These are phyloP conservation scores for Botryotinia globosa DNA, from an alignment of 2,329 filamentous ascomycete genomes.

Conservation along the genomic window DNA sequence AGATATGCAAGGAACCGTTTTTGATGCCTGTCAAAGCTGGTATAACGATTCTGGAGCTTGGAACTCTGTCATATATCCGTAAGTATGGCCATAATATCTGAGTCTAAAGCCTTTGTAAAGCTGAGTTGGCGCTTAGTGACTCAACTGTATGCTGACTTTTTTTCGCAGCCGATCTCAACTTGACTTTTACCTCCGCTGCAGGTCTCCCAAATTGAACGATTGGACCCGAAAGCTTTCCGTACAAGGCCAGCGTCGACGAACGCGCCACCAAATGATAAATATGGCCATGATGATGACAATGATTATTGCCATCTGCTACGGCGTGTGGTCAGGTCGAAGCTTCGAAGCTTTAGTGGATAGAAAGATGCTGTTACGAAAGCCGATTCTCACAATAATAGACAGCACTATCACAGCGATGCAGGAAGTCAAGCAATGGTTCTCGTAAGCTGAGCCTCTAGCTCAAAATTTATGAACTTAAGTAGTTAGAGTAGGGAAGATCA, in stretches of 20 bases:
- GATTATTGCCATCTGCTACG: neutral
- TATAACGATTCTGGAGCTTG: neutral
- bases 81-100: neutral
- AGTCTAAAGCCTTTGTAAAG: neutral
- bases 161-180: neutral
- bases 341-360: neutral
- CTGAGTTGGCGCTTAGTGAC: neutral
- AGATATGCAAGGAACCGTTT: conserved; percentile 40
- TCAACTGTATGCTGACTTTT: neutral
- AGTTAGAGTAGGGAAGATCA: neutral
- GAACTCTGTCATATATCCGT: neutral
- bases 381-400: neutral
- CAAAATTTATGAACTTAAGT: too few species aligned
- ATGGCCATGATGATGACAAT: neutral
- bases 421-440: neutral
- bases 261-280: neutral
- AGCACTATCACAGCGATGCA: neutral
- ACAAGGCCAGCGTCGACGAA: neutral
- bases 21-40: neutral
- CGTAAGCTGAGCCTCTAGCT: neutral
- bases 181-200: neutral
- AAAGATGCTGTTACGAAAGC: neutral
- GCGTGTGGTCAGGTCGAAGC: neutral
- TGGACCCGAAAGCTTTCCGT: neutral
- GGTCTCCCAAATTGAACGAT: neutral